A percentile compares a stretch with the other conserved stretches of the same genome.
These are phyloP conservation scores for Ogataea zsoltii DNA, from an alignment of 805 yeast genomes.

Conservation along the genomic window DNA sequence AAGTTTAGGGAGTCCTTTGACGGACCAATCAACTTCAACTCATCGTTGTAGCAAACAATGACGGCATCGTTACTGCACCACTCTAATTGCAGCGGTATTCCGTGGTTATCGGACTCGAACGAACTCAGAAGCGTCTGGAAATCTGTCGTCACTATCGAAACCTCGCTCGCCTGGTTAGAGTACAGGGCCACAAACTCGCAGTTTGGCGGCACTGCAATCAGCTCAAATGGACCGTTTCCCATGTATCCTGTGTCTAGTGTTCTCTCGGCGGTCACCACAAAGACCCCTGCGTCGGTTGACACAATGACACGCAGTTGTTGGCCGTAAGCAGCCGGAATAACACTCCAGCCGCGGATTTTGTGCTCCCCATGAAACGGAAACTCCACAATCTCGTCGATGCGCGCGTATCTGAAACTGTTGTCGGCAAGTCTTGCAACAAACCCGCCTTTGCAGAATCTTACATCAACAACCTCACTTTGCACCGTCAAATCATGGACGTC, in stretches of 20 bases:
- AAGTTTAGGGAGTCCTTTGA: constrained; percentile 56
- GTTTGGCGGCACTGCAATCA: constrained; percentile 45
- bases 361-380: not conserved
- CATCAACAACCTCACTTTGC: constrained; percentile 33
- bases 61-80: constrained; percentile 93
- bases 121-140: constrained; percentile 46
- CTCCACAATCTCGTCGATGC: constrained; percentile 30
- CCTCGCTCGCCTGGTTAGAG: constrained; percentile 31
- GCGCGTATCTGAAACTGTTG: constrained; percentile 15
- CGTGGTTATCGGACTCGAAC: constrained; percentile 38
- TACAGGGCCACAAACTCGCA: constrained; percentile 54
- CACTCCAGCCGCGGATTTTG: constrained; percentile 23
- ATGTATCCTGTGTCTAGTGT: constrained; percentile 11
- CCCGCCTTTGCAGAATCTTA: constrained; percentile 42
- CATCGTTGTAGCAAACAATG: constrained; percentile 58
- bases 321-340: constrained; percentile 22
- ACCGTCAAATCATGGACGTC: constrained; percentile 47
- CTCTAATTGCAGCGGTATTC: constrained; percentile 47
- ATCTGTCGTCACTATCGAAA: constrained; percentile 52
- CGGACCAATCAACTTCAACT: constrained; percentile 71
- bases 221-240: constrained; percentile 18
- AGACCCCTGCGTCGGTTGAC: constrained; percentile 15
- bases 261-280: constrained; percentile 6
- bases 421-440: constrained; percentile 43
- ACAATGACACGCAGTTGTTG: constrained; percentile 18